Conservation (phyloP, 2,329 filamentous ascomycete species). For the Fusarium scirpi region DNA sequence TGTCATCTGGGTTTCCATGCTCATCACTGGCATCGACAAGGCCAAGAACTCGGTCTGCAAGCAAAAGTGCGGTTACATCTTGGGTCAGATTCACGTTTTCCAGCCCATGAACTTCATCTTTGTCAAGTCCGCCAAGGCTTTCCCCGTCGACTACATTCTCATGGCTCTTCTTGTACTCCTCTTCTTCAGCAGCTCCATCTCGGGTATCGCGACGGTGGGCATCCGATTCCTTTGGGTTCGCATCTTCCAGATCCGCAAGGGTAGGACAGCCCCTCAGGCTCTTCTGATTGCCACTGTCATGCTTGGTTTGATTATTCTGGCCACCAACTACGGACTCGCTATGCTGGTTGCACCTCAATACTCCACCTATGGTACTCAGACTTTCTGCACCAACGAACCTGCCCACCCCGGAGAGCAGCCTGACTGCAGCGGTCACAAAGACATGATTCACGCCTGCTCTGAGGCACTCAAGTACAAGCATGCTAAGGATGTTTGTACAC, state of each 20-base stretch:
- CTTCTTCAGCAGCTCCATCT: constrained; percentile 88
- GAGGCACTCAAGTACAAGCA: constrained; percentile 77
- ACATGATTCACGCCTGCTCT: constrained; percentile 83
- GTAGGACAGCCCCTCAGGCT: constrained; percentile 90
- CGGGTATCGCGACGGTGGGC: constrained; percentile 86
- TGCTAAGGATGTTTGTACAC: constrained; percentile 87
- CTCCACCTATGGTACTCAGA: constrained; percentile 92
- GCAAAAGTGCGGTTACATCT: constrained; percentile 88
- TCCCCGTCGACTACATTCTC: constrained; percentile 92
- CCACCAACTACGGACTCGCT: constrained; percentile 90
- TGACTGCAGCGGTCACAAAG: constrained; percentile 78
- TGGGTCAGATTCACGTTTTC: constrained; percentile 89
- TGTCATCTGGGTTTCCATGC: constrained; percentile 88
- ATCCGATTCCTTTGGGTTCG: constrained; percentile 97
- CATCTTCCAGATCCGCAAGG: constrained; percentile 90
- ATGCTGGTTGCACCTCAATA: constrained; percentile 98
- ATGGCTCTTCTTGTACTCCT: constrained; percentile 87
- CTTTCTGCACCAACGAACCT: constrained; percentile 83
- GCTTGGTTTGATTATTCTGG: constrained; percentile 88
- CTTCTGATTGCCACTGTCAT: constrained; percentile 91
- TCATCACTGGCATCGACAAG: constrained; percentile 96
- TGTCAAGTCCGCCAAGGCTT: constrained; percentile 82
- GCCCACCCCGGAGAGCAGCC: constrained; percentile 73
- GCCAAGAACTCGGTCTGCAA: constrained; percentile 95
- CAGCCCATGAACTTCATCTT: constrained; percentile 91